Percentiles rank a stretch among this genome's conserved stretches.
phyloP scores from a whole-genome alignment of 1,139 yeast genomes.

The Taiozyma sp. region DNA sequence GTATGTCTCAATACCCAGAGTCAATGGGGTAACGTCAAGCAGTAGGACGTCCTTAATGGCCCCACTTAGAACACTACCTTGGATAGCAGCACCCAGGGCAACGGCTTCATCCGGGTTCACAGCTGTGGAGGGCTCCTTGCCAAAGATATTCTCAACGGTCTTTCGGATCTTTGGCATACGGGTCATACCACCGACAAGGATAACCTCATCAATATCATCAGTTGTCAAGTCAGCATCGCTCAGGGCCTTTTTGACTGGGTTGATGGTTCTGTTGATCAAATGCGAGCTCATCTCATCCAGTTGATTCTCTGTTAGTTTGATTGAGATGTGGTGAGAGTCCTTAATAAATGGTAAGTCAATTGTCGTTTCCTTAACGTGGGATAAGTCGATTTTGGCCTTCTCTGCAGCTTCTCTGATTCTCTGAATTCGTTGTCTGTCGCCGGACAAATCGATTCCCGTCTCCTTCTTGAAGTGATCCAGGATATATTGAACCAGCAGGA shows the following conservation, averaged over 20 bases:
- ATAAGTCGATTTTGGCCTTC: slow-evolving; percentile 62
- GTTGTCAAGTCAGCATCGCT: slow-evolving; percentile 64
- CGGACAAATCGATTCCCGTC: slow-evolving; percentile 41
- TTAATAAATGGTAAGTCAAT: slow-evolving; percentile 63
- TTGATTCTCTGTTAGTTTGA: slow-evolving; percentile 55
- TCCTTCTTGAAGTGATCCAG: slow-evolving; percentile 41
- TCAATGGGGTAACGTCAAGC: slow-evolving; percentile 74
- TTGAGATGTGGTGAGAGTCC: slow-evolving; percentile 42
- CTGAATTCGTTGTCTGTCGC: slow-evolving; percentile 49
- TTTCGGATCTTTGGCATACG: slow-evolving; percentile 73
- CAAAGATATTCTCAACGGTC: slow-evolving; percentile 53
- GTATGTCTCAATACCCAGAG: slow-evolving; percentile 77
- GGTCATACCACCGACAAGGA: slow-evolving; percentile 83
- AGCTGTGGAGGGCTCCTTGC: slow-evolving; percentile 53
- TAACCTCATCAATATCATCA: slow-evolving; percentile 63
- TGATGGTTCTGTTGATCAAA: slow-evolving; percentile 56
- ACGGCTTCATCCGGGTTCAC: slow-evolving; percentile 86
- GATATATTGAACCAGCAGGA: slow-evolving; percentile 50
- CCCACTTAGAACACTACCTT: slow-evolving; percentile 74
- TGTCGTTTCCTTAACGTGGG: slow-evolving; percentile 51
- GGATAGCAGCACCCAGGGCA: slow-evolving; percentile 82
- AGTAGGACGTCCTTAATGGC: slow-evolving; percentile 58
- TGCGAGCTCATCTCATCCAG: slow-evolving; percentile 59
- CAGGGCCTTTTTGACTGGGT: slow-evolving; percentile 63
- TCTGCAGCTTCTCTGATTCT: slow-evolving; percentile 73